Evolutionary conservation across 148 eudicot species (phyloP).

Genomic region (Cornus florida): DNA sequence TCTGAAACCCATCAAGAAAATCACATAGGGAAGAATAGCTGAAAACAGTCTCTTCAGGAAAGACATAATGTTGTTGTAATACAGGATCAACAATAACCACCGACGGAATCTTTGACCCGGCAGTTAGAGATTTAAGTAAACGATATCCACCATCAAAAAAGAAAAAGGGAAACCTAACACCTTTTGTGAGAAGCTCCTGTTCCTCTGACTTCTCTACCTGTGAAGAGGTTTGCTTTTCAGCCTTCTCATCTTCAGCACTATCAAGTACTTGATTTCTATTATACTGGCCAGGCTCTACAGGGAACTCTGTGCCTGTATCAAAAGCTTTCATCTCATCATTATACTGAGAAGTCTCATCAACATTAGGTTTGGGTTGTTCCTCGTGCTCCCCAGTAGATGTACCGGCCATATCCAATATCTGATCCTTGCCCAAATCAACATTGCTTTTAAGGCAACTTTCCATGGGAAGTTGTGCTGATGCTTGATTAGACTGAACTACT

Average conservation of each 20-base stretch:
- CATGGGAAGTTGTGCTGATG: constrained; percentile 23
- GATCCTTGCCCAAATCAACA: constrained; percentile 22
- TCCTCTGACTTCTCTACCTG: constrained; percentile 22
- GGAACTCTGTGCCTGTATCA: constrained; percentile 17
- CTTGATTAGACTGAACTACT: constrained; percentile 24
- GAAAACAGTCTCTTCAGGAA: constrained; percentile 43
- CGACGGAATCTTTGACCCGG: constrained; percentile 54
- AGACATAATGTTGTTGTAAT: constrained; percentile 64
- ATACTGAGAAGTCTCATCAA: constrained; percentile 24
- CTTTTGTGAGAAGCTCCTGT: constrained; percentile 22
- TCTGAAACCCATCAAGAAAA: constrained; percentile 55
- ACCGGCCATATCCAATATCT: constrained; percentile 11
- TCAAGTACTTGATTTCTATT: constrained; percentile 17
- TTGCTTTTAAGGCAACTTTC: constrained; percentile 32
- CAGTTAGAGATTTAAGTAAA: constrained; percentile 63
- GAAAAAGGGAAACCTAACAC: constrained; percentile 54
- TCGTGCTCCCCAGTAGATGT: constrained; percentile 17
- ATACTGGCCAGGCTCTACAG: constrained; percentile 26
- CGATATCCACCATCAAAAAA: constrained; percentile 67
- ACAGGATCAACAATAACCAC: constrained; percentile 77
- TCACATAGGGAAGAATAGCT: constrained; percentile 41
- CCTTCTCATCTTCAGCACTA: constrained; percentile 27
- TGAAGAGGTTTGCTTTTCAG: constrained; percentile 22
- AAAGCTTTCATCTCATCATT: constrained; percentile 15
- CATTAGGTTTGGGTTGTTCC: constrained; percentile 17